Percentiles rank a stretch among this genome's conserved stretches.
phyloP scores from a whole-genome alignment of 495 filamentous ascomycete genomes.

The Hypoxylon subgilvum region DNA sequence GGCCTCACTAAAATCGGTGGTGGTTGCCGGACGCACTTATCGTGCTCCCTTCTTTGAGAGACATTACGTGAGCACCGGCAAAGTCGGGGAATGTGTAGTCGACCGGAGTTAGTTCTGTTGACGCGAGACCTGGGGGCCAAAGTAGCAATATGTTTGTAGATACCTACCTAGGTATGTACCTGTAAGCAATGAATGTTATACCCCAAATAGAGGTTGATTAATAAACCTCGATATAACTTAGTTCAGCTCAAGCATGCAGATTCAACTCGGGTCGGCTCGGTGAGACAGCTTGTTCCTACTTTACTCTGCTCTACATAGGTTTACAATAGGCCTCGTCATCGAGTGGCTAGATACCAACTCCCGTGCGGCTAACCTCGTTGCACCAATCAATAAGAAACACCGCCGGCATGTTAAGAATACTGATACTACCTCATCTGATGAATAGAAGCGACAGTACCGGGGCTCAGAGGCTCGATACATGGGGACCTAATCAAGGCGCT shows the following conservation, averaged over 20 bases:
- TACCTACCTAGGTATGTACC: too few relatives aligned
- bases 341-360: constrained; percentile 7
- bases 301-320: too few relatives aligned
- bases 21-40: background rate
- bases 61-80: too few relatives aligned
- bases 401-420: constrained; percentile 8
- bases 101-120: too few relatives aligned
- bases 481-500: background rate
- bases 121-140: too few relatives aligned
- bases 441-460: background rate
- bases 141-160: too few relatives aligned
- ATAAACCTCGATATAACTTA: constrained; percentile 8
- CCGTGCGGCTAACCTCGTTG: background rate
- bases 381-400: constrained; percentile 13
- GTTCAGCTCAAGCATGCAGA: background rate
- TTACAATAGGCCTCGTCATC: constrained; percentile 5
- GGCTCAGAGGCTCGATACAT: background rate
- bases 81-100: too few relatives aligned
- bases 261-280: background rate
- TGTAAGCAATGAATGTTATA: constrained; percentile 9
- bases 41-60: too few relatives aligned
- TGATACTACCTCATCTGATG: constrained; percentile 8
- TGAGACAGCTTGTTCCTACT: background rate
- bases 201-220: background rate
- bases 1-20: background rate